Evolutionary conservation across 805 yeast genomes (phyloP), one percentile per base, ranked within the genome.

Genomic region (Starmerella potacharoeniae): DNA sequence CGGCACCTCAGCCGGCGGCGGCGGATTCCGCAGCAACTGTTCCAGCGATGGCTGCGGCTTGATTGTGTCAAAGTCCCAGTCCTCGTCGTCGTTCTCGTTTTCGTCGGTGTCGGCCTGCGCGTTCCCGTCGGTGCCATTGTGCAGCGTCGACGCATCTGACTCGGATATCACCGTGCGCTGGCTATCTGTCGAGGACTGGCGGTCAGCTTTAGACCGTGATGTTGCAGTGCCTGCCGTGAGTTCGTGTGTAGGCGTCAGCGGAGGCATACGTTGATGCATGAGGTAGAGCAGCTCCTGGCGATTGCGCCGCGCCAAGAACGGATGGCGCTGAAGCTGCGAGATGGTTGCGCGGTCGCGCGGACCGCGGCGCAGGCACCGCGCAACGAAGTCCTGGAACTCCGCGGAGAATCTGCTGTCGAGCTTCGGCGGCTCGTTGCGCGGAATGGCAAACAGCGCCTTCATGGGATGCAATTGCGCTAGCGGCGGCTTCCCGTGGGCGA

Each of bases 401-500:
- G 63, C 59, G 4, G 81, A 69, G 54, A 67, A 75, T 34, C 60
- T 55, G 22, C 60, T 58, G 35, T 63, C 65, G 54, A 74, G 65
- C 10, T 66, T 61, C 1, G 82, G 82, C 6, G 83, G 73, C 7
- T 69, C 66, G 42, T 73, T 72, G 54, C 76, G 74, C 0, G 81
- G 79, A 42, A 79, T 80, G 44, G 68, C 64, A 58, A 77, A 75
- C 35, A 79, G 62, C 2, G 78, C 83, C 60, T 78, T 77, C 75
- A 78, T 75, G 7, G 83, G 82, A 22, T 61, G 67, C 64, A 78
- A 77, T 52, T 69, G 72, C 2, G 79, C 68, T 22, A 82, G 66
- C 9, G 95, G 93, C 0, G 95, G 93, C 60, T 77, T 82, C 0
- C 90, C 88, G 34, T 74, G 74, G 11, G 84, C 82, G 58, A 85